These are phyloP conservation scores for Solidago caesia DNA, from an alignment of 129 eudicot species.

Conservation along the genomic window DNA sequence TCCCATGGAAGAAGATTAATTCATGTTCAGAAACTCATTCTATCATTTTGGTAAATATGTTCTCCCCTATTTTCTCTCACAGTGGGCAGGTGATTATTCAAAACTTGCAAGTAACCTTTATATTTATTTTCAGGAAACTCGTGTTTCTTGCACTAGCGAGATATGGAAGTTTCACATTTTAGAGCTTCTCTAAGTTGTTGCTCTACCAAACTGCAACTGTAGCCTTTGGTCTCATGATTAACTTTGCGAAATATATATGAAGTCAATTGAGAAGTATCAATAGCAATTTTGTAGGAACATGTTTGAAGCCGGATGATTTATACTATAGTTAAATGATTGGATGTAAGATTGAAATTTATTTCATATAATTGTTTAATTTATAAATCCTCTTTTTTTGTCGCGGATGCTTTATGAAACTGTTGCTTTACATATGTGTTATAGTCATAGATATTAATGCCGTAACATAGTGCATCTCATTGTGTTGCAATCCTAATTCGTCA, in stretches of 20 bases:
- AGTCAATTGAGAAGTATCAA: background rate
- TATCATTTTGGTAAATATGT: background rate
- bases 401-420: no score
- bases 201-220: background rate
- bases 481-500: no score
- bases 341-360: no score
- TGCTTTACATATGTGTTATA: no score
- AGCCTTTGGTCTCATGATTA: background rate
- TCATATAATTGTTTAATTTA: background rate
- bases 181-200: background rate
- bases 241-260: background rate
- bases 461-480: background rate
- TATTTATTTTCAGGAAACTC: background rate
- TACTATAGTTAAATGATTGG: background rate
- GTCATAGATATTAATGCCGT: no score
- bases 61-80: background rate
- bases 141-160: background rate
- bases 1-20: conserved; percentile 89
- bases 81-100: background rate
- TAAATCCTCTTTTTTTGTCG: background rate
- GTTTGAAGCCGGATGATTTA: background rate
- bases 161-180: background rate
- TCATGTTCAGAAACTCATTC: background rate
- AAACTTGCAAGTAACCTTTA: background rate
- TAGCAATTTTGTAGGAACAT: background rate